These are phyloP conservation scores for Leonotis leonurus DNA, from an alignment of 257 asterid genomes.

Conservation along the genomic window DNA sequence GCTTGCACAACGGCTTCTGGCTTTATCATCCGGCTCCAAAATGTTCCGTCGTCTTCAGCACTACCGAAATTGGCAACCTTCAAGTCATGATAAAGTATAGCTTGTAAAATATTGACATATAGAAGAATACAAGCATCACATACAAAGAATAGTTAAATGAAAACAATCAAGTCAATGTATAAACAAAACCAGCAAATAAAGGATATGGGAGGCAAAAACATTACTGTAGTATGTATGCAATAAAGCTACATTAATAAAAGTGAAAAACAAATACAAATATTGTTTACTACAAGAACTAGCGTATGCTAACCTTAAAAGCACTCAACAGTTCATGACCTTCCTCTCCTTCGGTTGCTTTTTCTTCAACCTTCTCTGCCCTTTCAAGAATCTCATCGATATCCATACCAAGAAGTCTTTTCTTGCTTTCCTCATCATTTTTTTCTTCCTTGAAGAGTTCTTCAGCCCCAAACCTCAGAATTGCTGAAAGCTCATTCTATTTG, in stretches of 20 bases:
- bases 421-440: constrained; percentile 88
- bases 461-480: constrained; percentile 97
- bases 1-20: constrained; percentile 83
- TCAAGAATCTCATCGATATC: constrained; percentile 98
- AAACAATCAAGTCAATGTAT: not conserved
- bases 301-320: constrained; percentile 73
- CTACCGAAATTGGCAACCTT: constrained; percentile 95
- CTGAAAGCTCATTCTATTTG: constrained; percentile 90
- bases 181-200: not conserved
- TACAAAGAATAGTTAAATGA: not conserved
- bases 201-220: constrained; percentile 1
- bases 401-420: constrained; percentile 86
- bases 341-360: constrained; percentile 62
- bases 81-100: constrained; percentile 12
- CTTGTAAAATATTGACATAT: not conserved
- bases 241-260: not conserved
- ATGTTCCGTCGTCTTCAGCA: constrained; percentile 93
- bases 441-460: constrained; percentile 97
- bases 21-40: constrained; percentile 99
- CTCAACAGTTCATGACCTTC: constrained; percentile 75
- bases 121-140: constrained; percentile 11
- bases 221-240: not conserved
- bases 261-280: constrained; percentile 4
- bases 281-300: not conserved
- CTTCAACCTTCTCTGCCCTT: constrained; percentile 99